Evolutionary conservation across 1,284 basidiomycete species (phyloP), one percentile per base, ranked within the genome.

Genomic region (Leccinum variabile): DNA sequence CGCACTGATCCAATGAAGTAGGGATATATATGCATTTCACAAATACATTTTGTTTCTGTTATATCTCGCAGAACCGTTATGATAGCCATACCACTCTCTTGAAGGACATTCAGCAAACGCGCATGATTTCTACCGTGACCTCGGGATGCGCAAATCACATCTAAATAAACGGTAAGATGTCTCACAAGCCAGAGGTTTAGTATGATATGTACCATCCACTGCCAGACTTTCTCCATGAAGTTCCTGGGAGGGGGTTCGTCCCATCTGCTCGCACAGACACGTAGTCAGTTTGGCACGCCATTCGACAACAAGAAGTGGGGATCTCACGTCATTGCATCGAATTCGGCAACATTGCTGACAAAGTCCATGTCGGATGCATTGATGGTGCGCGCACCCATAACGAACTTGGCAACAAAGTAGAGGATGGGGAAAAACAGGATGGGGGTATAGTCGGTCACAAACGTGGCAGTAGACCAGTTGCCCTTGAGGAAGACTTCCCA

Each of bases 291-390:
- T 22, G 1, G 25, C 52, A 10, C 32, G 4, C 9, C 18, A 10
- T 32, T 13, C 6, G 32, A 54, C 18, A 2, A 30, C 8, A 32
- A 11, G 2, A 54, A 32, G 5, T 8, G 59, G 25, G 16, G 8
- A 9, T 52, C 67, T 63, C 72, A 82, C 71, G 78, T 79, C 28
- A 79, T 79, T 1, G 77, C 79, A 60, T 84, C 81, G 56, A 87
- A 81, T 70, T 85, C 82, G 37, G 78, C 81, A 46, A 84, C 68
- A 30, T 80, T 79, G 10, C 76, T 76, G 35, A 78, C 66, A 70
- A 91, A 86, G 75, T 90, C 88, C 79, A 90, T 85, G 35, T 88
- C 79, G 18, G 72, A 64, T 10, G 78, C 66, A 13, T 60, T 68
- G n/a, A 82, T 67, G 9, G 76, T 65, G 16, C 75, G 73, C 3